Evolutionary conservation across 148 eudicot genomes (phyloP), one percentile per base, ranked within the genome.

Genomic region (Persicaria maculosa): DNA sequence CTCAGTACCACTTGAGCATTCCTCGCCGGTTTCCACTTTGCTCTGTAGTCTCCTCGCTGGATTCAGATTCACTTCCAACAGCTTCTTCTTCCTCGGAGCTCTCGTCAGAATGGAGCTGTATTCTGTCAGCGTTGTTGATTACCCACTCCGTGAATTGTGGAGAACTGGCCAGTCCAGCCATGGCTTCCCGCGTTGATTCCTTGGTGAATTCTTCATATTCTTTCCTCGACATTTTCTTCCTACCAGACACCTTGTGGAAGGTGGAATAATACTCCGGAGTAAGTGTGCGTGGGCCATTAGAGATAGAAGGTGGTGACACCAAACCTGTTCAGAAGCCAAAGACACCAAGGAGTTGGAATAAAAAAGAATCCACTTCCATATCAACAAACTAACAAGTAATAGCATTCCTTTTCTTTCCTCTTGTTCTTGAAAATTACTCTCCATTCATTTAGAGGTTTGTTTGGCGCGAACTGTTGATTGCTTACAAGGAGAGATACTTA

Each of bases 71-170:
- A 73, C 75, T 73, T 25, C 40, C 74, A n/a, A 36, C 75, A 14
- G 44, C 20, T 11, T 50, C 19, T 3, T 43, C 75, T 15, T 53
- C 64, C 5, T 40, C 62, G 8, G 47, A 36, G 47, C 65, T 55
- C 1, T 73, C 64, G 7, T 73, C 75, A 0, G 75, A 8, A 55
- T 1, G 19, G 9, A 73, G 36, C 43, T 73, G 75, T 73, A 73
- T 53, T 36, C 75, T 52, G 65, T 53, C 75, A 54, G 75, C 75
- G 14, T 73, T 52, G 1, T 73, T 55, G 9, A 73, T 73, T 0
- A 73, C 59, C 75, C 75, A 73, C n/a, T 73, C 75, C 0, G 64
- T 73, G 75, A 73, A 73, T 36, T 55, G 15, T 11, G 75, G 75
- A 55, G 44, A 25, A 10, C 25, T 6, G 0, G 64, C 47, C 65